Evolutionary conservation across 192 early-diverging fungal genomes (phyloP).

Genomic region (Dissophora ornata): DNA sequence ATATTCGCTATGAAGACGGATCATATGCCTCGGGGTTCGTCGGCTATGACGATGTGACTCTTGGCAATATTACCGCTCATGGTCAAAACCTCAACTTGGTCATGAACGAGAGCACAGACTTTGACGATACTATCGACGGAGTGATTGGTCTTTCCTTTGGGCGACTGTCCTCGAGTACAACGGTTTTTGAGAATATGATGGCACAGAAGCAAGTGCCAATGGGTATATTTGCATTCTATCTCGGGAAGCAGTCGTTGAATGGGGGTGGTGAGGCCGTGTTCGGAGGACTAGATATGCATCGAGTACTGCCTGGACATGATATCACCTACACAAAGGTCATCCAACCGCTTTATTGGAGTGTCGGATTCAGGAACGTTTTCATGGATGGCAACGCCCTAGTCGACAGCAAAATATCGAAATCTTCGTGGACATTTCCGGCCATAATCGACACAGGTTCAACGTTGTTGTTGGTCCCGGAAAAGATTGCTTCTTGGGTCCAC

Average conservation of each 20-base stretch:
- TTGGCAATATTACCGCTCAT: background rate
- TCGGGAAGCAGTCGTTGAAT: slow-evolving; percentile 48
- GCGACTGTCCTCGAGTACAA: slow-evolving; percentile 39
- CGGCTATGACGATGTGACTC: slow-evolving; percentile 9
- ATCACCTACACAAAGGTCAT: slow-evolving; percentile 37
- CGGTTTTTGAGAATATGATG: slow-evolving; percentile 69
- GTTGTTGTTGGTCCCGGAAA: slow-evolving; percentile 42
- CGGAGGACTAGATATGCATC: slow-evolving; percentile 18
- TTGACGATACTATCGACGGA: slow-evolving; percentile 70
- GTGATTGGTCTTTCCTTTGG: slow-evolving; percentile 75
- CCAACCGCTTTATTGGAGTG: slow-evolving; percentile 68
- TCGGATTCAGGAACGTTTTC: slow-evolving; percentile 39
- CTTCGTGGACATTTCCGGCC: slow-evolving; percentile 11
- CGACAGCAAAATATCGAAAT: background rate
- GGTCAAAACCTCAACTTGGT: slow-evolving; percentile 44
- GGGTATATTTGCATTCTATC: slow-evolving; percentile 71
- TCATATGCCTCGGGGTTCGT: slow-evolving; percentile 21
- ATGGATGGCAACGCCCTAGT: slow-evolving; percentile 3
- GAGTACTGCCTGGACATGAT: background rate
- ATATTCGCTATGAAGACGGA: slow-evolving; percentile 26
- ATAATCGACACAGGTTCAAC: slow-evolving; percentile 63
- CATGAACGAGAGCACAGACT: slow-evolving; percentile 62
- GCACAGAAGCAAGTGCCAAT: slow-evolving; percentile 60
- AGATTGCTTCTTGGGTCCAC: slow-evolving; percentile 7
- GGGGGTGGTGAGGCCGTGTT: slow-evolving; percentile 54